phyloP scores from a whole-genome alignment of 805 yeast species.

The Yarrowia divulgata region DNA sequence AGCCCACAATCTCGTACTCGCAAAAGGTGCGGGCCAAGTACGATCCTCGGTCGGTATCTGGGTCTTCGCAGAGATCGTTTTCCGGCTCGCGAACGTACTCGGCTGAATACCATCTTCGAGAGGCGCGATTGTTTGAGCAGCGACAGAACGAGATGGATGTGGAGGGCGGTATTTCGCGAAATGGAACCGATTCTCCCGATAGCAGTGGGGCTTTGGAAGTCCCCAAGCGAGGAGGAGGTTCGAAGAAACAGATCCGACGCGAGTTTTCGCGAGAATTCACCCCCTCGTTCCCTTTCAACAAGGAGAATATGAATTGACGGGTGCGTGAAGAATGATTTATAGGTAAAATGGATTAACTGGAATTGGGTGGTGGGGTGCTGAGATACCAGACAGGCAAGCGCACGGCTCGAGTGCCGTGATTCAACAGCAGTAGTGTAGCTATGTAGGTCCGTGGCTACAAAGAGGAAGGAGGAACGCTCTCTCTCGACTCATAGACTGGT shows the following conservation, averaged over 20 bases:
- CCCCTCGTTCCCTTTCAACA: conserved; percentile 18
- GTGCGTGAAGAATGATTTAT: conserved; percentile 8
- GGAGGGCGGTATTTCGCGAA: not conserved
- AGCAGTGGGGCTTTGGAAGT: not conserved
- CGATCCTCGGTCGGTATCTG: conserved; percentile 19
- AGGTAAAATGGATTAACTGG: not conserved
- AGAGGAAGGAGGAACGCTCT: no score
- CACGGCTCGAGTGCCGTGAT: no score
- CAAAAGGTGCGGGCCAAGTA: conserved; percentile 32
- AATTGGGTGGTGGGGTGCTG: not conserved
- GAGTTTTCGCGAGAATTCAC: conserved; percentile 34
- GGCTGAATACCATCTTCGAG: conserved; percentile 22
- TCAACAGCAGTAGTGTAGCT: no score
- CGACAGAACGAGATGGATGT: conserved; percentile 19
- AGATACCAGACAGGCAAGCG: no score
- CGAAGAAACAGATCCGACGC: not conserved
- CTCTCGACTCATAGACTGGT: no score
- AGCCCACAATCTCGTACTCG: conserved; percentile 34
- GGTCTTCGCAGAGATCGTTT: conserved; percentile 30
- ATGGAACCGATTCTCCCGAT: conserved; percentile 7
- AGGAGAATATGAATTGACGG: conserved; percentile 8
- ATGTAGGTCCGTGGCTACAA: no score
- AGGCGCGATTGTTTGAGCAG: conserved; percentile 23
- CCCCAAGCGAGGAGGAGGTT: conserved; percentile 12
- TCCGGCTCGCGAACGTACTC: conserved; percentile 27